phyloP scores from a whole-genome alignment of 2,329 filamentous ascomycete genomes.

The Colletotrichum magnum region DNA sequence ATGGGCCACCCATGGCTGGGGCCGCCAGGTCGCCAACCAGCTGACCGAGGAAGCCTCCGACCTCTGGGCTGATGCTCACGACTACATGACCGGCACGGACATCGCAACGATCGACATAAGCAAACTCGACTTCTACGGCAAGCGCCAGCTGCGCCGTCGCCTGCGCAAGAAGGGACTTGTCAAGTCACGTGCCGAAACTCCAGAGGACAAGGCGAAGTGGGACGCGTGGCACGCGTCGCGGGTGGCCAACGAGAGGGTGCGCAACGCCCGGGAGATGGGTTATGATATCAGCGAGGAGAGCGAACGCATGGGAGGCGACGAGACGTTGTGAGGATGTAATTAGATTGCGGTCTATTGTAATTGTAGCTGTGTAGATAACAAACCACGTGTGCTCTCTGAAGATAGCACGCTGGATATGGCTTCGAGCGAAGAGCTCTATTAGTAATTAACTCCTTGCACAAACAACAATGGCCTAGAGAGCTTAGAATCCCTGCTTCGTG shows the following conservation, averaged over 20 bases:
- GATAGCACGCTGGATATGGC: constrained; percentile 32
- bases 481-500: background rate
- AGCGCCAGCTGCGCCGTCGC: constrained; percentile 64
- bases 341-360: constrained; percentile 3
- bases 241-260: constrained; percentile 56
- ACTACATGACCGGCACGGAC: constrained; percentile 61
- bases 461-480: background rate
- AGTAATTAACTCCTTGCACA: constrained; percentile 12
- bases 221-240: constrained; percentile 60
- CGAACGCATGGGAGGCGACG: constrained; percentile 53
- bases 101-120: constrained; percentile 59
- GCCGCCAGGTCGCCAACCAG: constrained; percentile 55
- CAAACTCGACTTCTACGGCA: constrained; percentile 61
- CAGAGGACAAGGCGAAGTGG: constrained; percentile 59
- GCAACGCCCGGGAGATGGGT: constrained; percentile 56
- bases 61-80: constrained; percentile 61
- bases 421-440: background rate
- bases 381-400: background rate
- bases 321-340: constrained; percentile 43
- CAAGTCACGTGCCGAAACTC: constrained; percentile 52
- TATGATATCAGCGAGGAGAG: constrained; percentile 54
- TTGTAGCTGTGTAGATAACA: constrained; percentile 21
- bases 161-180: constrained; percentile 62
- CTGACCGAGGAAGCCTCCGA: constrained; percentile 62
- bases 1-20: constrained; percentile 69